phyloP scores from a whole-genome alignment of 192 early-diverging fungal species.

The Coemansia sp. region DNA sequence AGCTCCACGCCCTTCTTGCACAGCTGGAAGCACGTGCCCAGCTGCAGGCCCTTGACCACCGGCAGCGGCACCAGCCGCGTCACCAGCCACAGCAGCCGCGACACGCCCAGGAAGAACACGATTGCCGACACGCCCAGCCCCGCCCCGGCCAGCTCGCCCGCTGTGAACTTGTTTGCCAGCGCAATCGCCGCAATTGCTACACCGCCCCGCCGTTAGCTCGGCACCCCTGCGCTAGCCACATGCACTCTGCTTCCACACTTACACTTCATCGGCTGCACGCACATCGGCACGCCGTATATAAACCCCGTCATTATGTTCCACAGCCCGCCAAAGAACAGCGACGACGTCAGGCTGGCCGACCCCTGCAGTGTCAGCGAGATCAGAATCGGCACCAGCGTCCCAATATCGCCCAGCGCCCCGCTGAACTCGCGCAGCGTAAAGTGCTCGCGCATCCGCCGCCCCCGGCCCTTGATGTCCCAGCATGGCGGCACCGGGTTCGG shows the following conservation, averaged over 20 bases:
- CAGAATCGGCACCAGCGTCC: slow-evolving; percentile 83
- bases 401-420: slow-evolving; percentile 71
- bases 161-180: slow-evolving; percentile 62
- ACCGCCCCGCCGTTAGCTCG: not conserved
- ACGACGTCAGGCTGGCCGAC: slow-evolving; percentile 71
- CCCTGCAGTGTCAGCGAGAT: slow-evolving; percentile 69
- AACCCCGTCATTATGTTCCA: slow-evolving; percentile 83
- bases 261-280: slow-evolving; percentile 93
- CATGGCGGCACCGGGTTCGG: slow-evolving; percentile 37
- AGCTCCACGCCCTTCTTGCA: slow-evolving; percentile 65
- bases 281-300: slow-evolving; percentile 77
- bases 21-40: slow-evolving; percentile 70
- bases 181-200: slow-evolving; percentile 78
- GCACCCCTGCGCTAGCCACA: no score
- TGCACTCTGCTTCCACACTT: slow-evolving; percentile 8
- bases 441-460: slow-evolving; percentile 39
- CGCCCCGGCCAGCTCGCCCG: slow-evolving; percentile 66
- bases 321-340: slow-evolving; percentile 81
- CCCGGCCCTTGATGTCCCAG: slow-evolving; percentile 41
- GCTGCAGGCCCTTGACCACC: slow-evolving; percentile 72
- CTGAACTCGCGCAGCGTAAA: slow-evolving; percentile 54
- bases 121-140: slow-evolving; percentile 65
- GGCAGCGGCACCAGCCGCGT: slow-evolving; percentile 65
- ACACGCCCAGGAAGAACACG: slow-evolving; percentile 63
- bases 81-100: slow-evolving; percentile 65